Evolutionary conservation across 768 basidiomycete species (phyloP), one percentile per base, ranked within the genome.

Genomic region (Lanmaoa rubissima): DNA sequence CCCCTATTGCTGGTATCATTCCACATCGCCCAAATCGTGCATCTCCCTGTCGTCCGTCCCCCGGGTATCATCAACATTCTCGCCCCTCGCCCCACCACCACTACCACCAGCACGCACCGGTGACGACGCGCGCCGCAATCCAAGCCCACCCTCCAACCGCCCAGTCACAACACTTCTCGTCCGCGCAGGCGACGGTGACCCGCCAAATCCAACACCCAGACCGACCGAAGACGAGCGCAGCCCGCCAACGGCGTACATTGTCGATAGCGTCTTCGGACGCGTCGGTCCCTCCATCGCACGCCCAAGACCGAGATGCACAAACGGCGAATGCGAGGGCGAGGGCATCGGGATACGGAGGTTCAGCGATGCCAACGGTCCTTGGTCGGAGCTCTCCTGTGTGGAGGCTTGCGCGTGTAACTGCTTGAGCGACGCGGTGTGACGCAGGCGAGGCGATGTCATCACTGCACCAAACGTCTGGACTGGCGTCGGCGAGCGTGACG

Each of bases 391-490:
- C 52, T 59, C 47, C 51, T 66, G 54, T 43, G 44, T 6, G 8
- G 21, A 24, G 3, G n/a, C 17, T 5, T 34, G 51, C 26, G 51
- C 47, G 26, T 59, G 64, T 51, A 51, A 57, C 46, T 69, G 67
- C 58, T 48, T 62, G 51, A 76, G 57, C 12, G 84, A 83, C 0
- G 76, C 69, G 0, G 79, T 73, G 48, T 80, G 84, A n/a, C 80
- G 75, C 21, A 83, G 66, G 17, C 81, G 75, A 3, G 86, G 86
- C 12, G 79, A 81, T 2, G 86, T 87, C 79, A 90, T 87, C 39
- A 88, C 80, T 35, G 81, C 74, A 13, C 88, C 88, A 64, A 90
- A 90, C 32, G 86, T 89, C n/a, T 80, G 79, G 14, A 76, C 73
- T 50, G 65, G n/a, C 53, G 66, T 41, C 78, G 78, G 60, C 71